Evolutionary conservation across 1,284 basidiomycete species (phyloP).

Genomic region (Inonotus hispidus): DNA sequence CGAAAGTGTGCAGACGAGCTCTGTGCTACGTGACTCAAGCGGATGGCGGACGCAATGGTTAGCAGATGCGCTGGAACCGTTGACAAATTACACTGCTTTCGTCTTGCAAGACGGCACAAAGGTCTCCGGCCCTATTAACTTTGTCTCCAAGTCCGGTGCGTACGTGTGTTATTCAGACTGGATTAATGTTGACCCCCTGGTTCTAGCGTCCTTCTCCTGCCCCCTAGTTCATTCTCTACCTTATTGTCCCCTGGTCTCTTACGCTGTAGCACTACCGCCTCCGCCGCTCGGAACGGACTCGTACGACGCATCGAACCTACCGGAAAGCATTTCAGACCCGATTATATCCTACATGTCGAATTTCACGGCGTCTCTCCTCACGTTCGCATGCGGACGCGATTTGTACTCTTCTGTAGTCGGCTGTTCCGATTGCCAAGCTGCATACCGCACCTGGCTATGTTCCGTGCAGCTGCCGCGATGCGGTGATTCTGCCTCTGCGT

Average conservation of each 20-base stretch:
- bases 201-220: constrained; percentile 62
- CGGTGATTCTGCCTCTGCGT: constrained; percentile 39
- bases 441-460: constrained; percentile 80
- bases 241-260: constrained; percentile 68
- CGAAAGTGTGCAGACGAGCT: constrained; percentile 27
- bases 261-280: constrained; percentile 60
- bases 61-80: constrained; percentile 47
- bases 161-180: not conserved
- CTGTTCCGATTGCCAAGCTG: constrained; percentile 70
- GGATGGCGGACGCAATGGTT: constrained; percentile 70
- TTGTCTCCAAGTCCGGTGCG: constrained; percentile 63
- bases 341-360: constrained; percentile 61
- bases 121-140: constrained; percentile 58
- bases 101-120: constrained; percentile 47
- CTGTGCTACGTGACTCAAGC: constrained; percentile 48
- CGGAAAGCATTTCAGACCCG: constrained; percentile 40
- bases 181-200: constrained; percentile 4
- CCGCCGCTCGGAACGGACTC: constrained; percentile 31
- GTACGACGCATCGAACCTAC: constrained; percentile 51
- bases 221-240: constrained; percentile 66
- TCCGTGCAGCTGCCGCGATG: constrained; percentile 69
- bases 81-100: constrained; percentile 70
- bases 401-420: constrained; percentile 72
- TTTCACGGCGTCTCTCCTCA: constrained; percentile 66
- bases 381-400: constrained; percentile 77